Evolutionary conservation across 1,284 basidiomycete species (phyloP), one percentile per base, ranked within the genome.

Genomic region (Kalmanozyma brasiliensis): DNA sequence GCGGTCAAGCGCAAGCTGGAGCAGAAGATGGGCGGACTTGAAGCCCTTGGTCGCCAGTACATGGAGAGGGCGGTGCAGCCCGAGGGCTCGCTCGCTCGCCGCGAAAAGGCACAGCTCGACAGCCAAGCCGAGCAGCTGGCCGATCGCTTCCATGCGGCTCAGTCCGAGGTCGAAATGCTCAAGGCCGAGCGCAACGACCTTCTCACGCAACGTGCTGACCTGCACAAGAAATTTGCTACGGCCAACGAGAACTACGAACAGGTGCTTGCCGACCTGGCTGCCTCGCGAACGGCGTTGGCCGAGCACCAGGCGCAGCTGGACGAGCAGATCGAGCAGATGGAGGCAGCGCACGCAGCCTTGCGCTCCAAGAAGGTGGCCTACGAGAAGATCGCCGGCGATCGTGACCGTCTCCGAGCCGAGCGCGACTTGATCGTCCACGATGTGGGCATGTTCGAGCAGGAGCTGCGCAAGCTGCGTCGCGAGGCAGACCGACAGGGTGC

Each of bases 241-340:
- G 63, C 52, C 49, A 71, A 63, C 46, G 66, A 74, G 30, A 59
- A 63, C 34, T 60, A 71, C 49, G 59, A 61, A 23, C 43, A 41
- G 19, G 63, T 71, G 1, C 52, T 53, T 10, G 60, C 56, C 14
- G 75, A 77, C 20, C 58, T 77, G 8, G 52, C 44, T 20, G 30
- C 37, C 0, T 61, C 70, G 7, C 44, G 69, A 7, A 38, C 49
- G 10, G 70, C 75, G 0, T 32, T 76, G 19, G 49, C 57, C 3
- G 63, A 68, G 14, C 75, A 77, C 29, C 70, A 71, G 38, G 32
- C 49, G 30, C 75, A 77, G 47, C 45, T 77, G 34, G 73, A 74
- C 49, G 75, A 76, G 42, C 75, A 77, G 51, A 71, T 73, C 5
- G 55, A 52, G 37, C 61, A 62, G 43, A 71, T 77, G 52, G 70